phyloP scores from a whole-genome alignment of 1,284 basidiomycete genomes.

The Fistulinella staudtii region DNA sequence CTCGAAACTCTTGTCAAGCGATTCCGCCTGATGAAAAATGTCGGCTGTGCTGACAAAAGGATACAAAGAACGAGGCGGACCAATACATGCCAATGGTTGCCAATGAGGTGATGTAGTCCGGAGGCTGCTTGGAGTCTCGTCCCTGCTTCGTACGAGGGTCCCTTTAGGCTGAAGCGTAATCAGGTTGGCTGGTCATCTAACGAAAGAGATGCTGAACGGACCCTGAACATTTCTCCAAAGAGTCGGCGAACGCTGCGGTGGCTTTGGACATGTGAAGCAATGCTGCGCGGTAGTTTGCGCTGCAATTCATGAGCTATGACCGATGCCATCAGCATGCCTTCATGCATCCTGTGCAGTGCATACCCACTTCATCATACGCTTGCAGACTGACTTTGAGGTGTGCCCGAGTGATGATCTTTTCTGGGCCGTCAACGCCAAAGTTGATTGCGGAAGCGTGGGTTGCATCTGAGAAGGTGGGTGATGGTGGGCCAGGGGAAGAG shows the following conservation, averaged over 20 bases:
- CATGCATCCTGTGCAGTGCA: background rate
- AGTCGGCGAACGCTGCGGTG: conserved; percentile 83
- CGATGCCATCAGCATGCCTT: conserved; percentile 17
- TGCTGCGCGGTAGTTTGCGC: conserved; percentile 81
- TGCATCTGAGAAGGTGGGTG: conserved; percentile 78
- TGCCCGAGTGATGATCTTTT: conserved; percentile 78
- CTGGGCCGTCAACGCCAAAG: conserved; percentile 65
- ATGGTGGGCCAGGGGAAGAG: conserved; percentile 60
- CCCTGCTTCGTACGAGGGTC: conserved; percentile 74
- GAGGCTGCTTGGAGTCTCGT: conserved; percentile 78
- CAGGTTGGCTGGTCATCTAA: background rate
- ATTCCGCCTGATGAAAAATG: conserved; percentile 58
- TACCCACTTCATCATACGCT: conserved; percentile 74
- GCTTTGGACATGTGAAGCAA: conserved; percentile 82
- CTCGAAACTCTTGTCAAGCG: conserved; percentile 87
- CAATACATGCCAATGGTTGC: conserved; percentile 89
- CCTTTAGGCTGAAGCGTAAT: conserved; percentile 59
- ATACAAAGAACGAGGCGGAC: conserved; percentile 41
- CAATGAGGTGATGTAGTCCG: conserved; percentile 88
- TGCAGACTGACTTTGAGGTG: conserved; percentile 76
- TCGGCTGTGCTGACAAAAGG: conserved; percentile 3
- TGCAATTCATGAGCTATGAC: conserved; percentile 68
- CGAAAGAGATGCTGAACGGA: conserved; percentile 36
- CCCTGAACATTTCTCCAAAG: conserved; percentile 81
- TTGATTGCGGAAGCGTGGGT: conserved; percentile 73